Evolutionary conservation across 1,284 basidiomycete genomes (phyloP).

Genomic region (Ceratobasidium sp.): DNA sequence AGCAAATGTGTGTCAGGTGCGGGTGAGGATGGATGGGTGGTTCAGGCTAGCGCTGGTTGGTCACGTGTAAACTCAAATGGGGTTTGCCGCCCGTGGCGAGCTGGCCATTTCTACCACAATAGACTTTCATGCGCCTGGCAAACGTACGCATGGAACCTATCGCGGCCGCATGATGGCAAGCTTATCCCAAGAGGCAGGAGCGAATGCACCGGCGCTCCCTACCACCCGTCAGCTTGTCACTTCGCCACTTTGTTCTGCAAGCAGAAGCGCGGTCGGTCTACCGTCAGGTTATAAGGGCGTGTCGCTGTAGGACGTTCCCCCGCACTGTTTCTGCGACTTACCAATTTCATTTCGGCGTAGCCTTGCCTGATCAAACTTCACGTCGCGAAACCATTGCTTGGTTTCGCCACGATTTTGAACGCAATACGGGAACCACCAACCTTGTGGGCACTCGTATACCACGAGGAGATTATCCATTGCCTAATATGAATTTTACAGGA

Average conservation of each 20-base stretch:
- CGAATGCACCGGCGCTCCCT: slow-evolving; percentile 14
- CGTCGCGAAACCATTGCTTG: slow-evolving; percentile 33
- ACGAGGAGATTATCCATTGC: too few species aligned
- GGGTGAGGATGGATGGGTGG: slow-evolving; percentile 35
- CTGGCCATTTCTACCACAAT: not conserved
- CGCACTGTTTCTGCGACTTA: not conserved
- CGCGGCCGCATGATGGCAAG: too few species aligned
- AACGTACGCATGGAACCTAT: not conserved
- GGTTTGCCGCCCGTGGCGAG: slow-evolving; percentile 14
- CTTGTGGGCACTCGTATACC: not conserved
- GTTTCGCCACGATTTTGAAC: slow-evolving; percentile 38
- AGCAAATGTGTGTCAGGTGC: not conserved
- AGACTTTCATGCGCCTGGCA: not conserved
- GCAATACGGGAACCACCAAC: not conserved
- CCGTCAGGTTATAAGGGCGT: slow-evolving; percentile 34
- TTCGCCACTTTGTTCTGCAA: slow-evolving; percentile 34
- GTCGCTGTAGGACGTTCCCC: slow-evolving; percentile 1
- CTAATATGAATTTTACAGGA: not conserved
- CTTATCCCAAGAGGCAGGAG: not conserved
- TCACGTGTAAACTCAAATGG: slow-evolving; percentile 17
- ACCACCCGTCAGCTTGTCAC: not conserved
- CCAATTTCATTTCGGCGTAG: not conserved
- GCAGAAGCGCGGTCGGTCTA: slow-evolving; percentile 36
- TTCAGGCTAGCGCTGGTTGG: slow-evolving; percentile 19
- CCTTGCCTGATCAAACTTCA: slow-evolving; percentile 10